Base-by-base conservation (phyloP, 2,329 filamentous ascomycete genomes). In the Incumbomyces lentus region DNA sequence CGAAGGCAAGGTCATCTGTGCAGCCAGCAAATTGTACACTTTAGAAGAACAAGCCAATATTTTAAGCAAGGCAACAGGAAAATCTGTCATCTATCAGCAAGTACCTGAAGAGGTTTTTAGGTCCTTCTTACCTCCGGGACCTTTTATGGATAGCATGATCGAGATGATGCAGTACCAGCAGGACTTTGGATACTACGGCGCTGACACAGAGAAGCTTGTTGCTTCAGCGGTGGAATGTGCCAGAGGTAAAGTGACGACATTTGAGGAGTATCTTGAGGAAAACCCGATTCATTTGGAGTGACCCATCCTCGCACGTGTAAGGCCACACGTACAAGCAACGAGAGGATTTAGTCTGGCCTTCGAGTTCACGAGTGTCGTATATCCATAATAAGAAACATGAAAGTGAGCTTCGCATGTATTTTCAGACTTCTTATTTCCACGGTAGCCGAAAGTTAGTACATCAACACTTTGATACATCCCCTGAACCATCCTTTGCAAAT, bases 151-250 rank as follows among this genome's bases (percentile, higher is more conserved):
- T 7, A 30, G 53, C 18, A 39, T 60, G 17, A 49, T 53, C 4
- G 48, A 55, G 13, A 59, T 59, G 54, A 53, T 62, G 51, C 30
- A 44, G 7, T 65, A 60, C 35, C 49, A 55, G 37, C 53, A 63
- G 38, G 59, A 62, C 31, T 59, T 59, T 26, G 65, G 64, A 13
- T 68, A 66, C 49, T 68, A 58, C 55, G 66, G 65, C 2, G 56
- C 59, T 2, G 53, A 58, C 13, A 58, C 55, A 4, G 53, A 61
- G 53, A 52, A 60, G 22, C 47, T 57, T 53, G 60, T 68, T 3
- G 49, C 49, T 6, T 60, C 60, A 61, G 50, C 52, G 2, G 50
- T 31, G 13, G 43, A 49, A 29, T 39, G 50, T 14, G 51, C 50
- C 1, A 38, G 49, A 40, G 51, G 51, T 10, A 59, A 55, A 44